A percentile compares a stretch with the other conserved stretches of the same genome.
Conservation (phyloP, 345 rosid species). For the Stellera chamaejasme region DNA sequence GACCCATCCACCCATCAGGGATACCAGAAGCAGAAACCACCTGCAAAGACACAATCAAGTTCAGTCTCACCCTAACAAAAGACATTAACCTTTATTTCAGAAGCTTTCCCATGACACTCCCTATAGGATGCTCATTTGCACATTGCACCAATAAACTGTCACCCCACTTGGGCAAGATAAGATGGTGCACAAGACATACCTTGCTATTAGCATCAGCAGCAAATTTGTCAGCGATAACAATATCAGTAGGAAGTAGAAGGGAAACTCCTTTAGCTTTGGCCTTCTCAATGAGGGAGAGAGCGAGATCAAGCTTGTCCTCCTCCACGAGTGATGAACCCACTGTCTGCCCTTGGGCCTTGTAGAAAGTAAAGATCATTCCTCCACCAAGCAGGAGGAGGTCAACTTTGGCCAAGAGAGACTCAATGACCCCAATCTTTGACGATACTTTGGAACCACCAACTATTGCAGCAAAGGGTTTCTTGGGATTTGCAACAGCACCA, state of each 20-base stretch:
- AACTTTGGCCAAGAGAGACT: slow-evolving; percentile 76
- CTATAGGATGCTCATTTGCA: not conserved
- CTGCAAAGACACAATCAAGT: slow-evolving; percentile 24
- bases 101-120: not conserved
- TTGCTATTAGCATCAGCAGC: slow-evolving; percentile 87
- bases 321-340: slow-evolving; percentile 94
- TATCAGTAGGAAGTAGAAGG: slow-evolving; percentile 76
- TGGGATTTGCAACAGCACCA: slow-evolving; percentile 86
- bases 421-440: slow-evolving; percentile 86
- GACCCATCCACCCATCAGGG: slow-evolving; percentile 94
- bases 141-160: not conserved
- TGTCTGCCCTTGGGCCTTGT: slow-evolving; percentile 82
- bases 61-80: not conserved
- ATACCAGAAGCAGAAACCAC: slow-evolving; percentile 69
- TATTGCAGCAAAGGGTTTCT: slow-evolving; percentile 93
- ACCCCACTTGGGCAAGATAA: not conserved
- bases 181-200: slow-evolving; percentile 32
- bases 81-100: not conserved
- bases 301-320: slow-evolving; percentile 89
- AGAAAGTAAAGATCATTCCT: slow-evolving; percentile 97
- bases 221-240: slow-evolving; percentile 85
- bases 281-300: slow-evolving; percentile 69
- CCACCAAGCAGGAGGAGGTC: slow-evolving; percentile 88
- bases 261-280: slow-evolving; percentile 93
- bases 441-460: slow-evolving; percentile 97